phyloP scores from a whole-genome alignment of 441 rosid genomes.

The Populus hybrid region DNA sequence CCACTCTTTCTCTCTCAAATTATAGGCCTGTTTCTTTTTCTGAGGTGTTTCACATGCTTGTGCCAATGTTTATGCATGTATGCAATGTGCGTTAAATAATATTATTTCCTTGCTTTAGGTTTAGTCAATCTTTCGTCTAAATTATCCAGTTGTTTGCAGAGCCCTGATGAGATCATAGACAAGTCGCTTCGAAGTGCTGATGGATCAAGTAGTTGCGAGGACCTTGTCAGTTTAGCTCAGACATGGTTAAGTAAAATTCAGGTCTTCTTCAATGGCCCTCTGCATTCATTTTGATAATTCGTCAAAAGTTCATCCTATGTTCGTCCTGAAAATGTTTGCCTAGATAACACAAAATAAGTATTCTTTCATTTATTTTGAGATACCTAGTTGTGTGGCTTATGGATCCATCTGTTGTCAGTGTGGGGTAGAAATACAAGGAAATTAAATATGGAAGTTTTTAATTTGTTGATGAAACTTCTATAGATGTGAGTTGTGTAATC shows the following conservation, averaged over 20 bases:
- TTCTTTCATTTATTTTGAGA: neutral
- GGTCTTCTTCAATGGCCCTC: conserved; percentile 35
- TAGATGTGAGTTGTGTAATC: neutral
- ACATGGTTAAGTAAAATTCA: conserved; percentile 73
- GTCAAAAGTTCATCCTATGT: neutral
- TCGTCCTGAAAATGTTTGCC: neutral
- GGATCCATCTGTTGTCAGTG: neutral
- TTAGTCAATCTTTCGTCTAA: conserved; percentile 10
- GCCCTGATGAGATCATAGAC: conserved; percentile 73
- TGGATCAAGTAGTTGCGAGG: conserved; percentile 66
- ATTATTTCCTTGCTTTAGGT: conserved; percentile 5
- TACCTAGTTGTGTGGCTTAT: neutral
- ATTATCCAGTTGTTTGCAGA: conserved; percentile 42
- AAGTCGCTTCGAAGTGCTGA: conserved; percentile 54
- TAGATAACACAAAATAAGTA: neutral
- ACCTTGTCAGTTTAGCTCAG: conserved; percentile 72
- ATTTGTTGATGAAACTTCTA: neutral
- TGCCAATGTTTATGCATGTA: neutral
- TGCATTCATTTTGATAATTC: neutral
- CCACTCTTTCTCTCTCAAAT: neutral
- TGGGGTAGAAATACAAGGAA: neutral
- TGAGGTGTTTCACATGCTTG: neutral
- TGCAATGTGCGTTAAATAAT: neutral
- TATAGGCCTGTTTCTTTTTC: neutral
- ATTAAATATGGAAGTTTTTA: too few relatives aligned